phyloP scores from a whole-genome alignment of 352 stramenopile species.

The Globisporangium recalcitrans region DNA sequence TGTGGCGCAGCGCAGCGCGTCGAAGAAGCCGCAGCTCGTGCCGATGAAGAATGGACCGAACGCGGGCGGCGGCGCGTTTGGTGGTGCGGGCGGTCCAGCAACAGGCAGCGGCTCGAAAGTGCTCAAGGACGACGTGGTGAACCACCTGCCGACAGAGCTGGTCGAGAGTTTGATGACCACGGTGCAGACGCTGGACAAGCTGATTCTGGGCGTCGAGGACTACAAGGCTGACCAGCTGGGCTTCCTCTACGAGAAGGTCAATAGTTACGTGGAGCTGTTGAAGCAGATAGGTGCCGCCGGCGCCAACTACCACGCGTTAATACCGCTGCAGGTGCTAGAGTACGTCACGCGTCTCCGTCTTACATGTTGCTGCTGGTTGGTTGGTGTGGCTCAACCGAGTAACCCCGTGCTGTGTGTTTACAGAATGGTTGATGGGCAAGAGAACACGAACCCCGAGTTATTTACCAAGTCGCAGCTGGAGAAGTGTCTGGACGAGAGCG shows the following conservation, averaged over 20 bases:
- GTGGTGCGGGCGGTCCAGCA: constrained; percentile 11
- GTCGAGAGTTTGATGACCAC: constrained; percentile 53
- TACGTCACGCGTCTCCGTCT: constrained; percentile 19
- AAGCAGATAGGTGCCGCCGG: constrained; percentile 38
- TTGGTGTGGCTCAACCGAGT: not conserved
- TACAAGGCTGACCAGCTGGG: constrained; percentile 57
- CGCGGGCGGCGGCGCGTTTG: constrained; percentile 5
- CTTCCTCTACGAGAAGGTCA: constrained; percentile 52
- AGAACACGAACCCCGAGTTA: constrained; percentile 59
- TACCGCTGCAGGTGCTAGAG: constrained; percentile 57
- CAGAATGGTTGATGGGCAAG: constrained; percentile 47
- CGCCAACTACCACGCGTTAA: constrained; percentile 46
- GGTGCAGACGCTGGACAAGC: constrained; percentile 63
- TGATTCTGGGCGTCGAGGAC: constrained; percentile 50
- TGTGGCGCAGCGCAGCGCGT: constrained; percentile 14
- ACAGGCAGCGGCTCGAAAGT: constrained; percentile 23
- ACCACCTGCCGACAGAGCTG: constrained; percentile 47
- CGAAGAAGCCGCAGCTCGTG: constrained; percentile 52
- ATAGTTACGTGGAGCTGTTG: constrained; percentile 58
- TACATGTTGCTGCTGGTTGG: not conserved
- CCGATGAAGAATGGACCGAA: constrained; percentile 31
- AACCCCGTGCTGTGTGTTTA: not conserved
- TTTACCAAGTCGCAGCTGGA: constrained; percentile 65
- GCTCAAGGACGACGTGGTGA: constrained; percentile 52
- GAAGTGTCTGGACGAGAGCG: constrained; percentile 54